Evolutionary conservation across 1,284 basidiomycete species (phyloP).

Genomic region (Trichosporon sp.): DNA sequence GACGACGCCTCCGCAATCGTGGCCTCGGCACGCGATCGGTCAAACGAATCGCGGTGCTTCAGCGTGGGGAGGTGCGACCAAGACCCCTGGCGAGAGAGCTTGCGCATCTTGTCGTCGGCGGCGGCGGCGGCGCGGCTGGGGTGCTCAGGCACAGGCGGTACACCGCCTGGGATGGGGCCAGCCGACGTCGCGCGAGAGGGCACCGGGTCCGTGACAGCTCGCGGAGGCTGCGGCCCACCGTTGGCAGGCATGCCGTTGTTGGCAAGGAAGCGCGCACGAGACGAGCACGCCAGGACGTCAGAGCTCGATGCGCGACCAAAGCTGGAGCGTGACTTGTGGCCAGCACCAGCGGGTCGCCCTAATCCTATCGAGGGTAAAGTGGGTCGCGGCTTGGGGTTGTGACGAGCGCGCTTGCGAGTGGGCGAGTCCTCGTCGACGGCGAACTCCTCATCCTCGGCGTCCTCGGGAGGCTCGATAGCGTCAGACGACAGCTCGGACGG

Average conservation of each 20-base stretch:
- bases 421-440: conserved; percentile 20
- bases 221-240: background rate
- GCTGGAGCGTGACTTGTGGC: conserved; percentile 17
- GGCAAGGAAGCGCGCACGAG: conserved; percentile 18
- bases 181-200: conserved; percentile 17
- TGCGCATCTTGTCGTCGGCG: conserved; percentile 15
- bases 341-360: conserved; percentile 7
- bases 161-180: conserved; percentile 6
- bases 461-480: conserved; percentile 19
- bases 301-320: conserved; percentile 21
- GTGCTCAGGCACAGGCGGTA: conserved; percentile 3
- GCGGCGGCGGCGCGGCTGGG: background rate
- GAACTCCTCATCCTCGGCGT: conserved; percentile 18
- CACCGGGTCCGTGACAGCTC: conserved; percentile 20
- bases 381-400: conserved; percentile 11
- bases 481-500: conserved; percentile 22
- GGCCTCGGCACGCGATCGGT: conserved; percentile 15
- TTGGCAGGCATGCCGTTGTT: conserved; percentile 6
- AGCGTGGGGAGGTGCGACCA: conserved; percentile 18
- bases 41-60: conserved; percentile 22
- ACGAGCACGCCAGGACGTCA: conserved; percentile 20
- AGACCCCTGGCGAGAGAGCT: conserved; percentile 20
- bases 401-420: conserved; percentile 20
- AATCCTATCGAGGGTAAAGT: conserved; percentile 20
- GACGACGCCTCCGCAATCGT: conserved; percentile 12